These are phyloP conservation scores for Colletotrichum graminicola DNA, from an alignment of 2,329 filamentous ascomycete genomes.

Conservation along the genomic window DNA sequence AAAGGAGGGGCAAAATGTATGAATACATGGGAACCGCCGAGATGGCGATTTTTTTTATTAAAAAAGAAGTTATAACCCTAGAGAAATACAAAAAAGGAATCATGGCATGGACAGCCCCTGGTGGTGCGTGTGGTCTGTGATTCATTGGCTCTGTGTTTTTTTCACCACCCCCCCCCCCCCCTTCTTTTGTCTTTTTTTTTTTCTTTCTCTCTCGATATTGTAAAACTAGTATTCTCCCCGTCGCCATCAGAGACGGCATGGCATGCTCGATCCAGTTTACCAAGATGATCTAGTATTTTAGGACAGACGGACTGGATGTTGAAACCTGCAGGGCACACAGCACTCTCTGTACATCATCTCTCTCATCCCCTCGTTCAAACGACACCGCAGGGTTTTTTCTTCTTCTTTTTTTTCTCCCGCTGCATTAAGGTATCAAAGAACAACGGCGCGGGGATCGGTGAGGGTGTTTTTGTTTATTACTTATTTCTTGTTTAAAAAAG, in stretches of 20 bases:
- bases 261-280: neutral
- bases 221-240: neutral
- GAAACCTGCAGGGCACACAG: no score
- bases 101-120: neutral
- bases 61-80: neutral
- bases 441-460: no score
- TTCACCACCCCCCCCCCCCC: no score
- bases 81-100: neutral
- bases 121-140: neutral
- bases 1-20: neutral
- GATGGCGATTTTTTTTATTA: neutral
- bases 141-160: neutral
- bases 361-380: no score
- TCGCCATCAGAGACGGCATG: neutral
- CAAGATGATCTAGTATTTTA: neutral
- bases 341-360: no score
- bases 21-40: constrained; percentile 17
- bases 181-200: neutral
- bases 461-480: neutral
- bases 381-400: no score
- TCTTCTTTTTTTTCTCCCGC: no score
- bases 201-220: neutral
- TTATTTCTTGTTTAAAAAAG: neutral
- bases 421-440: no score
- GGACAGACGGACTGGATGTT: no score